phyloP scores from a whole-genome alignment of 2,329 filamentous ascomycete species.

The Exophiala phaeomuriformis region DNA sequence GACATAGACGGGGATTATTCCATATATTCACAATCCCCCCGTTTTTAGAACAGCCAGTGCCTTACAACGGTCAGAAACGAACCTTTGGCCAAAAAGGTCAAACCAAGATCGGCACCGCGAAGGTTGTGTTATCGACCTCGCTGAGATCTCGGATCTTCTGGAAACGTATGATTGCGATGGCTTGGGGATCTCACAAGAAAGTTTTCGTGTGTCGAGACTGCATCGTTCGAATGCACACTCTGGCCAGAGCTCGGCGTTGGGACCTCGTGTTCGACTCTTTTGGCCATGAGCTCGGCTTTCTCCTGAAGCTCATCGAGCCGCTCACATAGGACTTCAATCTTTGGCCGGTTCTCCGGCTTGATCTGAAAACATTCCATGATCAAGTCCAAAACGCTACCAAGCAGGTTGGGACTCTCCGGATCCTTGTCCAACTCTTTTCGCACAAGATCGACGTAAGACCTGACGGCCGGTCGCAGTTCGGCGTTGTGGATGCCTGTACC shows the following conservation, averaged over 20 bases:
- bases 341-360: background rate
- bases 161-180: background rate
- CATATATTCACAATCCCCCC: too few species aligned
- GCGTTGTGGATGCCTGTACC: background rate
- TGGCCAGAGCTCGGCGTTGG: background rate
- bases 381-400: background rate
- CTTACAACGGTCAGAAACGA: too few species aligned
- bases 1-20: too few species aligned
- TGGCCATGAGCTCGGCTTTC: background rate
- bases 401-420: background rate
- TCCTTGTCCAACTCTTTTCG: background rate
- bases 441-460: background rate
- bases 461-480: background rate
- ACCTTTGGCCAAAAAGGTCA: too few species aligned
- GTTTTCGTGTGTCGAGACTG: background rate
- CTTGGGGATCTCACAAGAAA: background rate
- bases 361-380: background rate
- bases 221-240: background rate
- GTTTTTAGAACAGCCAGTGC: too few species aligned
- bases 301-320: slow-evolving; percentile 2
- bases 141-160: background rate
- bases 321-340: background rate
- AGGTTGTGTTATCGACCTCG: background rate
- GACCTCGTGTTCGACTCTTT: background rate
- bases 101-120: too few species aligned